Conservation (phyloP, 1,284 basidiomycete species). For the Tylopilus sp. region DNA sequence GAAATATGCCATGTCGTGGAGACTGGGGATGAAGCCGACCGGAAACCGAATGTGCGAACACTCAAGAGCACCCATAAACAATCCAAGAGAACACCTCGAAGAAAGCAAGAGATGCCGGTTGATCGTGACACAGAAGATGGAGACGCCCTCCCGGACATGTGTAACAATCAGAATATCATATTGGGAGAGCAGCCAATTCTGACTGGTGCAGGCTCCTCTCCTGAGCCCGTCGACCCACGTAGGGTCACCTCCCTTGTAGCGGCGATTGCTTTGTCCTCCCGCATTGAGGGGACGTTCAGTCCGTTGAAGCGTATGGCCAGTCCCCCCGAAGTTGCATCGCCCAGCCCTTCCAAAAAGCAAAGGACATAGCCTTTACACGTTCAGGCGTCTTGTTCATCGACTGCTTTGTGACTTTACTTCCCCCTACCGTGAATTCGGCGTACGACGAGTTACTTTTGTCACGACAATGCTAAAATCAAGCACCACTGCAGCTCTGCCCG, state of each 20-base stretch:
- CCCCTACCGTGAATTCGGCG: no score
- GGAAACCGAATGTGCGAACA: constrained; percentile 22
- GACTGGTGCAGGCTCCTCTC: background rate
- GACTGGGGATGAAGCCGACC: constrained; percentile 14
- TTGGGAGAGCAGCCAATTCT: background rate
- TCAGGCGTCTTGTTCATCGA: background rate
- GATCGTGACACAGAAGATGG: constrained; percentile 22
- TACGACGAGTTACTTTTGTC: no score
- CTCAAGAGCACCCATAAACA: constrained; percentile 19
- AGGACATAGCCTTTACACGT: constrained; percentile 5
- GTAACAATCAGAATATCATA: background rate
- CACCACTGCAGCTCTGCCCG: no score
- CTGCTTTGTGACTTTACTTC: background rate
- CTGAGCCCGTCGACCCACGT: background rate
- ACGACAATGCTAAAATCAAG: no score
- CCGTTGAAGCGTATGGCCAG: constrained; percentile 24
- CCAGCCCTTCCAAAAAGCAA: constrained; percentile 22
- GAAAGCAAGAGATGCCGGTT: background rate
- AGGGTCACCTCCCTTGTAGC: background rate
- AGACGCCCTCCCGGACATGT: constrained; percentile 23
- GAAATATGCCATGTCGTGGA: constrained; percentile 32
- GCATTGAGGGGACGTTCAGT: background rate
- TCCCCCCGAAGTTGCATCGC: background rate
- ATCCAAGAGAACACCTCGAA: constrained; percentile 10
- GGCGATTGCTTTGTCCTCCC: background rate